phyloP scores from a whole-genome alignment of 78 protist genomes.

The Carpediemonas membranifera region DNA sequence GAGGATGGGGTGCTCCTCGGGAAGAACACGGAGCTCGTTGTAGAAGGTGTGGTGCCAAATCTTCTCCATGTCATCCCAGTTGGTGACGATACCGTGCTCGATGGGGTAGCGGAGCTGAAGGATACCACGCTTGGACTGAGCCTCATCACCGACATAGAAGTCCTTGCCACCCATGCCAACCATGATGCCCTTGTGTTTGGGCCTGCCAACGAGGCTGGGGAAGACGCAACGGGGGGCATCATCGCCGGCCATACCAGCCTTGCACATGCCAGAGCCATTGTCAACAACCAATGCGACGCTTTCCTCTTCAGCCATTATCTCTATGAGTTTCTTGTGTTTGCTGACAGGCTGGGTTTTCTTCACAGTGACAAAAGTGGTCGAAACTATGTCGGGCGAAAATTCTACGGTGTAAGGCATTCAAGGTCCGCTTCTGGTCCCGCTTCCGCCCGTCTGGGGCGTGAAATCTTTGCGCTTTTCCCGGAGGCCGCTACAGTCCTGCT shows the following conservation, averaged over 20 bases:
- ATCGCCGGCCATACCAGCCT: conserved; percentile 60
- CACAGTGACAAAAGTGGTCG: no score
- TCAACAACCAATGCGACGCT: conserved; percentile 24
- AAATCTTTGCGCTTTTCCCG: no score
- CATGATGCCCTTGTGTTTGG: conserved; percentile 60
- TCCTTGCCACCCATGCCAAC: conserved; percentile 76
- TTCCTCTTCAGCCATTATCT: no score
- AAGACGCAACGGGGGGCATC: no score
- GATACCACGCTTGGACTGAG: conserved; percentile 71
- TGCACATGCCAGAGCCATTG: conserved; percentile 54
- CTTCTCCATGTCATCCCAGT: conserved; percentile 96
- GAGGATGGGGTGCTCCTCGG: conserved; percentile 89
- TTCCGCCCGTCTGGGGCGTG: no score
- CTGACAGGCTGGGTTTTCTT: no score
- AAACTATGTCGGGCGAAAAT: no score
- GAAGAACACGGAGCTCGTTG: conserved; percentile 83
- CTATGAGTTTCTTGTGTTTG: no score
- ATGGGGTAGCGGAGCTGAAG: conserved; percentile 77
- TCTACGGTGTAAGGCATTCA: no score
- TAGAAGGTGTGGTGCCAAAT: conserved; percentile 90
- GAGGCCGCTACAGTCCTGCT: no score
- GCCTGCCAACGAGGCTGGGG: no score
- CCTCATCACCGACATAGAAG: conserved; percentile 80
- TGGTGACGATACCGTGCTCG: conserved; percentile 87
- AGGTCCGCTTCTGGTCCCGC: no score